Percentiles rank a stretch among this genome's conserved stretches.
Conservation (phyloP, 495 filamentous ascomycete species). For the Daldinia grandis region DNA sequence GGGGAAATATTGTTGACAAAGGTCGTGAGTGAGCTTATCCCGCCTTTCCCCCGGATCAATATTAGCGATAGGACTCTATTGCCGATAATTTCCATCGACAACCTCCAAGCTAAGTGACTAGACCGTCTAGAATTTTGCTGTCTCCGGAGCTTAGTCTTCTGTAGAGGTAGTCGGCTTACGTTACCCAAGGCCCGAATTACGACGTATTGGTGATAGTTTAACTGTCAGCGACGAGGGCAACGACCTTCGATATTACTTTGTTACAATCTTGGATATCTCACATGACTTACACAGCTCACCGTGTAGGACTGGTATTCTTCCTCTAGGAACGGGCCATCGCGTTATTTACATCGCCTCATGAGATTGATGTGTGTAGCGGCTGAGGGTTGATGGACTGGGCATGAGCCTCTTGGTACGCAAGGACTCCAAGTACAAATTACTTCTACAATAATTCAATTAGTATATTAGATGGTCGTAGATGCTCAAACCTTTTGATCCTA, state of each 20-base stretch:
- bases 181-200: not conserved
- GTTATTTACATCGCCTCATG: not conserved
- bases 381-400: not conserved
- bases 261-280: not conserved
- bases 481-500: not conserved
- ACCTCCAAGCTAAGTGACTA: not conserved
- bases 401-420: not conserved
- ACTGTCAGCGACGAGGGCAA: not conserved
- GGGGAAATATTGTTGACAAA: not conserved
- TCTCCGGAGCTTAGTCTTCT: not conserved
- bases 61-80: not conserved
- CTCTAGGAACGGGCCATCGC: not conserved
- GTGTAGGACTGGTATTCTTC: not conserved
- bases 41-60: not conserved
- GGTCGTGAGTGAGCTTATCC: not conserved
- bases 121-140: not conserved
- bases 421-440: no score
- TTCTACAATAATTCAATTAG: not conserved
- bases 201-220: not conserved
- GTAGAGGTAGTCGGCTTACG: constrained; percentile 9
- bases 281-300: not conserved
- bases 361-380: not conserved
- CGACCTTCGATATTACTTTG: not conserved
- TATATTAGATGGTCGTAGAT: no score
- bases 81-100: not conserved